Base-by-base conservation (phyloP, 768 basidiomycete species). In the Boletus sp. region DNA sequence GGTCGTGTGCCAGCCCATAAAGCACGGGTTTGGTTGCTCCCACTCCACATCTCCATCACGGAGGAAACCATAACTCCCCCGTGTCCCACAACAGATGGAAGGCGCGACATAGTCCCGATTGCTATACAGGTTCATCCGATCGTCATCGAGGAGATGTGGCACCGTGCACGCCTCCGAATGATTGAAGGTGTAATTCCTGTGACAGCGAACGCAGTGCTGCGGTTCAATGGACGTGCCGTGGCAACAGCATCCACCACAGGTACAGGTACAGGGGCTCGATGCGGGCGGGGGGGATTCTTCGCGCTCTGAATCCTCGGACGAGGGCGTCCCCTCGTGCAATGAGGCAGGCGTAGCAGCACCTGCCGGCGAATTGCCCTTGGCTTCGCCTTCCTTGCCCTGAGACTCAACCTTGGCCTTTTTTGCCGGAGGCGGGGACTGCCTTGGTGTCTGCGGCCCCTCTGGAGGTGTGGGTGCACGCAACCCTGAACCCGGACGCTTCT, bases 161-260 rank as follows among this genome's bases (percentile, higher is more conserved):
- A 57, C 17, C 7, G 24, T 24, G 30, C 52, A 57, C 24, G 52
- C 56, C 20, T 41, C 17, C 7, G 56, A 17, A 9, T 54, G 32
- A 7, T 57, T 47, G 32, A 41, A 15, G 1, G n/a, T 57, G 45
- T 54, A 54, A 8, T 32, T 6, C 12, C 20, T 18, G 39, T 57
- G 56, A 9, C 52, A 54, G 8, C 52, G 56, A 15, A 57, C 51
- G 46, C 46, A 57, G 33, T 55, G 56, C 30, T 48, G 45, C 9
- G 52, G 39, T 17, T 46, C n/a, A n/a, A n/a, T 20, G 32, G 14
- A 36, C 5, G 44, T 24, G 35, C 52, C 52, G 18, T 54, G 56
- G 28, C 46, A 57, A 39, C 52, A 54, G 39, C 56, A 57, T 1
- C 52, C 30, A n/a, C 50, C 52, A 10, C 47, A 54, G 12, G 4